phyloP scores from a whole-genome alignment of 352 stramenopile genomes.

The Pythium dissotocum region DNA sequence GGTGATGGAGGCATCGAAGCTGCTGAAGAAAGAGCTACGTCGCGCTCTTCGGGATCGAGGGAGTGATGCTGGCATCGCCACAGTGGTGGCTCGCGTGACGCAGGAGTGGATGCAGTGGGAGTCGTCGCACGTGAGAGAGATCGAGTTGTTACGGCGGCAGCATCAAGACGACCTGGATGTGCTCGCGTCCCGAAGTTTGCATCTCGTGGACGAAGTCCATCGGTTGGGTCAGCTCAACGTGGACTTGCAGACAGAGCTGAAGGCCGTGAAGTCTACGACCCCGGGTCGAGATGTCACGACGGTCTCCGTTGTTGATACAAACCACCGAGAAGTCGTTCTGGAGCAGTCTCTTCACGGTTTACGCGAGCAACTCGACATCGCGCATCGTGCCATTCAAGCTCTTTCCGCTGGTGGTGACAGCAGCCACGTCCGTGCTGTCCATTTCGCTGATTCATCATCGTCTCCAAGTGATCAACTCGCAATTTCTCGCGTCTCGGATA shows the following conservation, averaged over 20 bases:
- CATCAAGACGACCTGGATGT: background rate
- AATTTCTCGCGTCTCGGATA: background rate
- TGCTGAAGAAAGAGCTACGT: slow-evolving; percentile 11
- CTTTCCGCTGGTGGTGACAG: background rate
- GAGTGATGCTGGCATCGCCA: background rate
- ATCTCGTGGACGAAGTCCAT: slow-evolving; percentile 18
- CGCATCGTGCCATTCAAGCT: slow-evolving; percentile 14
- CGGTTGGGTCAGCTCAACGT: slow-evolving; percentile 7
- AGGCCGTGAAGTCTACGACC: background rate
- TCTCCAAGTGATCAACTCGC: background rate
- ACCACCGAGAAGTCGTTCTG: slow-evolving; percentile 12
- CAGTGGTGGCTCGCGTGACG: background rate
- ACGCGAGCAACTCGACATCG: slow-evolving; percentile 20
- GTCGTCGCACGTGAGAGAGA: slow-evolving; percentile 4
- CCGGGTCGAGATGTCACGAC: background rate
- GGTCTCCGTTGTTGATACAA: background rate
- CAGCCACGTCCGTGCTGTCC: background rate
- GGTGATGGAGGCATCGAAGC: background rate
- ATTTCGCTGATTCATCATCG: background rate
- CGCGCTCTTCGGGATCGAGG: slow-evolving; percentile 7
- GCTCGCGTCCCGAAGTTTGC: background rate
- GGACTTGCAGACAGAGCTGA: slow-evolving; percentile 17
- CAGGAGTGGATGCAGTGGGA: slow-evolving; percentile 23
- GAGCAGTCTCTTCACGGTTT: slow-evolving; percentile 14
- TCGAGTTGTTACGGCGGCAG: background rate